Evolutionary conservation across 805 yeast species (phyloP), one percentile per base, ranked within the genome.

Genomic region (Komagataella populi): DNA sequence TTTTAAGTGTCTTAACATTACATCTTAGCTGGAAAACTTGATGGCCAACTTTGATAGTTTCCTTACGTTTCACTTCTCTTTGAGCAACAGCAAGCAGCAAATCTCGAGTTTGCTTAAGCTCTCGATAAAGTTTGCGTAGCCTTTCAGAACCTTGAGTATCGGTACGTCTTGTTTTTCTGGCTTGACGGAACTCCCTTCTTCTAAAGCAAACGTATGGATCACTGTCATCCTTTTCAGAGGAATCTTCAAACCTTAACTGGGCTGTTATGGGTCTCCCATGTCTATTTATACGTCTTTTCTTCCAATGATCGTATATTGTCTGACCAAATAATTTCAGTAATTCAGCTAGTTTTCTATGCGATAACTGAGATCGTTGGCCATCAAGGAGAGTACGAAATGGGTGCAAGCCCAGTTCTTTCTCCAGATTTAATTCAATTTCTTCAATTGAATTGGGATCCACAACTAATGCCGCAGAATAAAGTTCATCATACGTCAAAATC

Each of bases 121-220:
- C 96, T 54, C 76, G 75, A 55, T 84, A 87, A 36, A 93, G 70
- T 52, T 77, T 64, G 20, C 93, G 76, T 49, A 93, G 71, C 56
- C 90, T 79, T 65, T 90, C 97, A 12, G 89, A 83, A 57, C 93
- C 88, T 59, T 88, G 86, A 39, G 86, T 78, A 69, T 93, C 99
- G 0, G 96, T 87, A 56, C 98, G 80, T 65, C 99, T 80, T 0
- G 99, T 93, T 65, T 93, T 93, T 65, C 99, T 84, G 30, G 95
- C 93, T 63, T 87, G 97, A 57, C 99, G 80, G 56, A 88, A 84
- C 62, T 90, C 98, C 65, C 99, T 84, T 57, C 96, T 81, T 60
- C 99, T 79, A 72, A 93, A 93, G 70, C 97, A 88, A 45, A 88
- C 84, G 65, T 93, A 93, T 1, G 99, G 98, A 65, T 93, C 97